Percentiles rank a stretch among this genome's conserved stretches.
phyloP scores from a whole-genome alignment of 495 filamentous ascomycete genomes.

The Terfezia boudieri region DNA sequence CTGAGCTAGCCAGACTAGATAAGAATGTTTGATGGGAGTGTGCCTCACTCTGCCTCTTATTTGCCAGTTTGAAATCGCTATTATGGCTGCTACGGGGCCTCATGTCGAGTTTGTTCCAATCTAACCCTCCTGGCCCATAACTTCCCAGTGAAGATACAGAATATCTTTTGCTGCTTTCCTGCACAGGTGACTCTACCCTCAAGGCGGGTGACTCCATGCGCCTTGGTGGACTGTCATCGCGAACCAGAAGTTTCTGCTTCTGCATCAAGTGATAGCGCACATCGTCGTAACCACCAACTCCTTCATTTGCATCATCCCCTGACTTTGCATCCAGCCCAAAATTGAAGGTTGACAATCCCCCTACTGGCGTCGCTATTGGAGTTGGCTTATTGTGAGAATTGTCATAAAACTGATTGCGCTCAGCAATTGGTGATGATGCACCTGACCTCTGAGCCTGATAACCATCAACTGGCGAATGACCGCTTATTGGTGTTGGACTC shows the following conservation, averaged over 20 bases:
- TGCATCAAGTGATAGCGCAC: not conserved
- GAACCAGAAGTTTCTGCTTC: not conserved
- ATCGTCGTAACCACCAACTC: not conserved
- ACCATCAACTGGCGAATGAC: not conserved
- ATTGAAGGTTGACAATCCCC: not conserved
- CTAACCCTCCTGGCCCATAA: not conserved
- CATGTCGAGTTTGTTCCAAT: not conserved
- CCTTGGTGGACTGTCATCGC: conserved; percentile 2
- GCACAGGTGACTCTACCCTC: not conserved
- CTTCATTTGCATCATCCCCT: no score
- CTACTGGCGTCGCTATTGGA: not conserved
- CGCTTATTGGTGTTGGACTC: not conserved
- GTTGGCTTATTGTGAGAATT: not conserved
- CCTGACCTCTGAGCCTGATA: not conserved
- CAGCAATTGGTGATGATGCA: not conserved
- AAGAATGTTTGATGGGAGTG: not conserved
- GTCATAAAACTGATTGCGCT: not conserved
- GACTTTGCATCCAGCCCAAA: not conserved
- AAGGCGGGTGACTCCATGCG: not conserved
- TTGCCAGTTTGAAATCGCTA: not conserved
- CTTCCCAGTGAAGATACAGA: not conserved
- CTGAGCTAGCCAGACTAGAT: conserved; percentile 4
- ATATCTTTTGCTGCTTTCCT: not conserved
- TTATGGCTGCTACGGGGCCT: not conserved
- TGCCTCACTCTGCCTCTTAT: not conserved